Evolutionary conservation across 805 yeast species (phyloP).

Genomic region (Candida rishiriensis): DNA sequence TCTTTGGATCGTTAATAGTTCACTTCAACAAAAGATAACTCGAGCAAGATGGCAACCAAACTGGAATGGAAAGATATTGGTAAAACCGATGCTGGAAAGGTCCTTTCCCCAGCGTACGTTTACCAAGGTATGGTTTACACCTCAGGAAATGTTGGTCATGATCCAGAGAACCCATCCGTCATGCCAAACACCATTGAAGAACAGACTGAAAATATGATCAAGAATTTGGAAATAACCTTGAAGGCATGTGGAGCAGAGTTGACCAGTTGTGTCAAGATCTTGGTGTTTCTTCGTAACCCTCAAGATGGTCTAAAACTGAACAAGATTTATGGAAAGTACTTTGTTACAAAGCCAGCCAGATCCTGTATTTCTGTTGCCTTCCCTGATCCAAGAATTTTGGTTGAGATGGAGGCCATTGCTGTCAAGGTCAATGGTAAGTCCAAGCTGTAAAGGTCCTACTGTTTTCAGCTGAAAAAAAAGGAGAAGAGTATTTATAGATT

Average conservation of each 20-base stretch:
- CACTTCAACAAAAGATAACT: no score
- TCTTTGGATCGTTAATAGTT: no score
- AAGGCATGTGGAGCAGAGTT: conserved; percentile 41
- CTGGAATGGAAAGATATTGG: conserved; percentile 3
- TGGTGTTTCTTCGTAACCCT: conserved; percentile 43
- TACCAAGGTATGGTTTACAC: conserved; percentile 19
- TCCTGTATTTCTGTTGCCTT: conserved; percentile 48
- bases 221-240: conserved; percentile 38
- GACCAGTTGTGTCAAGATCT: conserved; percentile 44
- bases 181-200: conserved; percentile 38
- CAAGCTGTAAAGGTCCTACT: conserved; percentile 10
- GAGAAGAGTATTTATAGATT: no score
- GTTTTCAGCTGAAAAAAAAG: no score
- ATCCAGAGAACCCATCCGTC: conserved; percentile 29
- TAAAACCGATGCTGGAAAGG: neutral
- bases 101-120: conserved; percentile 2
- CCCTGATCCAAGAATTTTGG: conserved; percentile 45
- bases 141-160: conserved; percentile 25
- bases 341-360: conserved; percentile 49
- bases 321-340: conserved; percentile 40
- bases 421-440: conserved; percentile 19
- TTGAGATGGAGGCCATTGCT: conserved; percentile 48
- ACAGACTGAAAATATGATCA: conserved; percentile 44
- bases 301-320: conserved; percentile 40
- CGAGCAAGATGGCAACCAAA: neutral